These are phyloP conservation scores for Neonectria neomacrospora DNA, from an alignment of 2,329 filamentous ascomycete genomes.

Conservation along the genomic window DNA sequence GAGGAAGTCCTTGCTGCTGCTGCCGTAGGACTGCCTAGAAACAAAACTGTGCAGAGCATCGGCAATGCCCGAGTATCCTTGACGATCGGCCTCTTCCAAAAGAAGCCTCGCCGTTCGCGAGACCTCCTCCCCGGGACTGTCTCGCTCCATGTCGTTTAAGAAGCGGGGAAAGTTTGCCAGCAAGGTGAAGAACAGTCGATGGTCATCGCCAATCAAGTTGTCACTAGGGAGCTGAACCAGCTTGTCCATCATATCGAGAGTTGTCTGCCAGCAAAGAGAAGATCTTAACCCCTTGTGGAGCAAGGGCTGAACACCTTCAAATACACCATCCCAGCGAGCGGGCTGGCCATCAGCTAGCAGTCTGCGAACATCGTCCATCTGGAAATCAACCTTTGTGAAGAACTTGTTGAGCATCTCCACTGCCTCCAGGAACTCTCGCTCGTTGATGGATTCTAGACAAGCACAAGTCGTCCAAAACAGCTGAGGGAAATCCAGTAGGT, in stretches of 20 bases:
- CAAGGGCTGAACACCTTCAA: conserved; percentile 86
- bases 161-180: conserved; percentile 93
- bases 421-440: conserved; percentile 92
- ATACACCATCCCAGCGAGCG: conserved; percentile 86
- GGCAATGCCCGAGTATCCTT: conserved; percentile 75
- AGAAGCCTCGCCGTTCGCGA: conserved; percentile 75
- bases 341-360: conserved; percentile 83
- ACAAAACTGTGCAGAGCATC: conserved; percentile 77
- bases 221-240: conserved; percentile 84
- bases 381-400: conserved; percentile 84
- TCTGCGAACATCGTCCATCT: conserved; percentile 73
- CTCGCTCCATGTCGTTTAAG: conserved; percentile 79
- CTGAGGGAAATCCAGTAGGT: conserved; percentile 90
- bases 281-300: conserved; percentile 94
- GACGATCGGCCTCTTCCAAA: conserved; percentile 76
- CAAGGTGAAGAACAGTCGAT: conserved; percentile 84
- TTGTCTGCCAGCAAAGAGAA: conserved; percentile 81
- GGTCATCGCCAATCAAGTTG: conserved; percentile 82
- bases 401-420: conserved; percentile 91
- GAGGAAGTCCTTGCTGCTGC: conserved; percentile 79
- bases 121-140: conserved; percentile 64
- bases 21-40: conserved; percentile 69
- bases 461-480: conserved; percentile 98
- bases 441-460: conserved; percentile 95
- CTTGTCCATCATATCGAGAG: conserved; percentile 80